These are phyloP conservation scores for Tuber microsphaerosporum DNA, from an alignment of 495 filamentous ascomycete species.

Conservation along the genomic window DNA sequence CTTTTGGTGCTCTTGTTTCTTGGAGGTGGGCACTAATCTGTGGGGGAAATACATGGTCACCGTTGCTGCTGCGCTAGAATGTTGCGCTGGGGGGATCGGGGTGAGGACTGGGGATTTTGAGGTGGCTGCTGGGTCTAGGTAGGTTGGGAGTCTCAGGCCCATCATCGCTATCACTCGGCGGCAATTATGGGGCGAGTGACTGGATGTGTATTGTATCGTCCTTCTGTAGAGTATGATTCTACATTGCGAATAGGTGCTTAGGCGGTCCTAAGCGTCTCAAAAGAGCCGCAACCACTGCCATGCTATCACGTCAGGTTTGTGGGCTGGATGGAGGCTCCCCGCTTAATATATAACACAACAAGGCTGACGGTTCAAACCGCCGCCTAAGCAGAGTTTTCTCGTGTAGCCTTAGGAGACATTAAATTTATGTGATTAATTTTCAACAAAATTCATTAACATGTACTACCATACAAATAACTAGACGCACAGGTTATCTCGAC, in stretches of 20 bases:
- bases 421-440: background rate
- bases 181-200: background rate
- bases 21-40: background rate
- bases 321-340: background rate
- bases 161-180: background rate
- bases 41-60: background rate
- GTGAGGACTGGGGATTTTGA: background rate
- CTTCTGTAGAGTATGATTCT: background rate
- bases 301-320: background rate
- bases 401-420: background rate
- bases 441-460: background rate
- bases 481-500: background rate
- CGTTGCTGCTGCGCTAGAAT: background rate
- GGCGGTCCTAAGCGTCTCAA: background rate
- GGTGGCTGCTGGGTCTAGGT: background rate
- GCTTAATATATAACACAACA: background rate
- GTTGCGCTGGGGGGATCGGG: too few species aligned
- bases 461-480: background rate
- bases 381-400: background rate
- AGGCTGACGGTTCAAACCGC: background rate
- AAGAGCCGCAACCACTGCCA: background rate
- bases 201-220: background rate
- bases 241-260: background rate
- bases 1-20: background rate
- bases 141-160: background rate